Evolutionary conservation across 225 moss, liverwort and hornwort species (phyloP).

Genomic region (Physcomitrium patens): DNA sequence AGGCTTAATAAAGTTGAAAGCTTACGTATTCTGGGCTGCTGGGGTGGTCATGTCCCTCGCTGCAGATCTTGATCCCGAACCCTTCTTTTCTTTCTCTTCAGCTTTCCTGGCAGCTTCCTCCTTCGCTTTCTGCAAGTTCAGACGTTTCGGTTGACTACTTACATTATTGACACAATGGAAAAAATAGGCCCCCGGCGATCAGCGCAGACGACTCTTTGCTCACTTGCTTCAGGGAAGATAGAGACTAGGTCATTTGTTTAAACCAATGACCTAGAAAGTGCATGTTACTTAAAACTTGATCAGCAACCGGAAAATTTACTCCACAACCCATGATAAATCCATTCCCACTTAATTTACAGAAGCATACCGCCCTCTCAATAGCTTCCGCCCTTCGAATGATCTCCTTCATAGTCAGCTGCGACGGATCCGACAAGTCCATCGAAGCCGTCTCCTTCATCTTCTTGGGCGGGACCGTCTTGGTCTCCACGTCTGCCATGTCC

Average conservation of each 20-base stretch:
- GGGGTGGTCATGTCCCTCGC: too few species aligned
- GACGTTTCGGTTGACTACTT: neutral
- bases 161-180: neutral
- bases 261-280: too few species aligned
- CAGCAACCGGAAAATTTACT: neutral
- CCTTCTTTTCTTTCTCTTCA: neutral
- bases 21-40: slow-evolving; percentile 31
- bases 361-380: slow-evolving; percentile 56
- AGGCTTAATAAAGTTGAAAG: neutral
- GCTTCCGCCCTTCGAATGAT: slow-evolving; percentile 69
- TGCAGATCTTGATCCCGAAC: too few species aligned
- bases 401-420: slow-evolving; percentile 54
- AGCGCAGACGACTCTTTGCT: neutral
- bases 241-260: too few species aligned
- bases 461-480: slow-evolving; percentile 4
- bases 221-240: too few species aligned
- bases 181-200: neutral
- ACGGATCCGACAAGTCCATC: slow-evolving; percentile 49
- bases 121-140: slow-evolving; percentile 43
- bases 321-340: too few species aligned
- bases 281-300: too few species aligned
- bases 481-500: slow-evolving; percentile 9
- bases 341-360: neutral
- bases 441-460: slow-evolving; percentile 18
- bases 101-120: slow-evolving; percentile 42